Evolutionary conservation across 495 filamentous ascomycete genomes (phyloP).

Genomic region (Arthonia radiata): DNA sequence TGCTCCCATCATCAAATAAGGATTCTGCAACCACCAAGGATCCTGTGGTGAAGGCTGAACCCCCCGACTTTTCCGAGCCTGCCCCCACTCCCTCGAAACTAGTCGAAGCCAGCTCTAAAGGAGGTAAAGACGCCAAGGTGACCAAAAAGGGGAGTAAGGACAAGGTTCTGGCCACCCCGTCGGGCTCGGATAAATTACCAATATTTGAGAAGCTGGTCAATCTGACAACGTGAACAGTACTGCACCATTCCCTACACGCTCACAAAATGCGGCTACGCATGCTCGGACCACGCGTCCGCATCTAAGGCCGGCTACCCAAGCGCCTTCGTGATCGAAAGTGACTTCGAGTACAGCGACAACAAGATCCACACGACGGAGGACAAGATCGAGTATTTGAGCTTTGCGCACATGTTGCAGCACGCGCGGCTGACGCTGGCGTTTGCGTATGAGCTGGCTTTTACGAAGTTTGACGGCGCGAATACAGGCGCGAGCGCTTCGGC

Average conservation of each 20-base stretch:
- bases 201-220: background rate
- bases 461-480: slow-evolving; percentile 30
- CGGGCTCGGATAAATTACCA: no score
- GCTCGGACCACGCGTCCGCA: slow-evolving; percentile 90
- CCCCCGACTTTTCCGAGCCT: no score
- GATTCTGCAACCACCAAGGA: no score
- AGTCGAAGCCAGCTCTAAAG: no score
- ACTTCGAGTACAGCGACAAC: slow-evolving; percentile 62
- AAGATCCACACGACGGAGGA: slow-evolving; percentile 85
- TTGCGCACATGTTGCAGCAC: slow-evolving; percentile 96
- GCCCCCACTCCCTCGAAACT: no score
- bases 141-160: no score
- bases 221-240: slow-evolving; percentile 25
- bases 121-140: no score
- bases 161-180: no score
- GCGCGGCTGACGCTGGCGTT: slow-evolving; percentile 75
- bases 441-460: slow-evolving; percentile 66
- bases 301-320: slow-evolving; percentile 87
- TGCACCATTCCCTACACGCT: slow-evolving; percentile 74
- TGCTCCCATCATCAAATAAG: no score
- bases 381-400: slow-evolving; percentile 64
- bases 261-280: slow-evolving; percentile 93
- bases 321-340: slow-evolving; percentile 85
- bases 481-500: no score
- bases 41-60: no score